A percentile compares a stretch with the other conserved stretches of the same genome.
These are phyloP conservation scores for Piloderma croceum DNA, from an alignment of 768 basidiomycete species.

Conservation along the genomic window DNA sequence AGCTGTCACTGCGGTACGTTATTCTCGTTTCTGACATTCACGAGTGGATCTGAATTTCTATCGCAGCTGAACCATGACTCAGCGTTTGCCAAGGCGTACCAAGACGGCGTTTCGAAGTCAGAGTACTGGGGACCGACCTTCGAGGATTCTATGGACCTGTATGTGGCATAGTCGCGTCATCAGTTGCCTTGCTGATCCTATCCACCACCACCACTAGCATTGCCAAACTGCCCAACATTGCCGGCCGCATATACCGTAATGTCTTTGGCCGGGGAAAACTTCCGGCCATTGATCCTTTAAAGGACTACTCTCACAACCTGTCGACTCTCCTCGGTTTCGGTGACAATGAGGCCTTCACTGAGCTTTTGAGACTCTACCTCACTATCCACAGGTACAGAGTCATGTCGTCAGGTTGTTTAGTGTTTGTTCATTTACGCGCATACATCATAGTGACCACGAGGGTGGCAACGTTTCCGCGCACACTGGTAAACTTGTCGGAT, in stretches of 20 bases:
- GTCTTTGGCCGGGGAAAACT: constrained; percentile 86
- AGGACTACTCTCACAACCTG: constrained; percentile 89
- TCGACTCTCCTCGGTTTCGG: constrained; percentile 89
- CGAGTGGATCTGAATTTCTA: constrained; percentile 9
- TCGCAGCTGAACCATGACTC: constrained; percentile 86
- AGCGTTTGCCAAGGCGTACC: constrained; percentile 93
- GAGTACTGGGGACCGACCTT: constrained; percentile 97
- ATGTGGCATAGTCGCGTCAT: constrained; percentile 11
- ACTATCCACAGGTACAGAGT: constrained; percentile 79
- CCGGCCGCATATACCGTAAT: constrained; percentile 87
- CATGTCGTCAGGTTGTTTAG: neutral
- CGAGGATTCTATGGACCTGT: constrained; percentile 88
- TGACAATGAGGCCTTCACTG: constrained; percentile 82
- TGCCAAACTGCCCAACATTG: constrained; percentile 95
- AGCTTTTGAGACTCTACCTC: constrained; percentile 92
- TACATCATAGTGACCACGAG: constrained; percentile 74
- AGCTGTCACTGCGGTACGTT: constrained; percentile 83
- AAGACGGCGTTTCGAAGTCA: constrained; percentile 85
- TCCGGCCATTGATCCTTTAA: constrained; percentile 72
- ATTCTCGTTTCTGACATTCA: neutral
- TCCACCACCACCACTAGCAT: constrained; percentile 51
- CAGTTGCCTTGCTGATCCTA: constrained; percentile 3
- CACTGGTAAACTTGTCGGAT: constrained; percentile 88
- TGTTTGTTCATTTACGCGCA: no score
- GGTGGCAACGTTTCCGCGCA: constrained; percentile 98